These are phyloP conservation scores for Starmera quercuum DNA, from an alignment of 805 yeast species.

Conservation along the genomic window DNA sequence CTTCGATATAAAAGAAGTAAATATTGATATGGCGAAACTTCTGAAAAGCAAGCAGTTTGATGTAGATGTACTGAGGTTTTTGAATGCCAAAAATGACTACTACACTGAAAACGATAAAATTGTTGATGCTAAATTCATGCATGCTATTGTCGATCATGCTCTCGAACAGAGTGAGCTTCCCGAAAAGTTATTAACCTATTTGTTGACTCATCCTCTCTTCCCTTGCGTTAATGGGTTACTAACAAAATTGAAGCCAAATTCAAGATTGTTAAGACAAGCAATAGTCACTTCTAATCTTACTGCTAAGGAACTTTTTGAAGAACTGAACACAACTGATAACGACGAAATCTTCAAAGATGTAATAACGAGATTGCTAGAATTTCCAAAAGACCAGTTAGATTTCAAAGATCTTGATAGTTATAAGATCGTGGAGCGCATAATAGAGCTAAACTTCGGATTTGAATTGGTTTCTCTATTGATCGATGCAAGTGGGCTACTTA, in stretches of 20 bases:
- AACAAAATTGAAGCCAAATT: constrained; percentile 40
- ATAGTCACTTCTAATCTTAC: constrained; percentile 69
- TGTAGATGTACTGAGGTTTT: constrained; percentile 20
- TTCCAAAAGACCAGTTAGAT: constrained; percentile 36
- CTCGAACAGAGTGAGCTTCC: constrained; percentile 21
- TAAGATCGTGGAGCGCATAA: constrained; percentile 36
- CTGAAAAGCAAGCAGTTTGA: constrained; percentile 23
- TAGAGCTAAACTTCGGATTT: constrained; percentile 44
- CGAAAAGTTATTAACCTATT: constrained; percentile 55
- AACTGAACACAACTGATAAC: constrained; percentile 47
- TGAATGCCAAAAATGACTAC: constrained; percentile 34
- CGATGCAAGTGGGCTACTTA: constrained; percentile 68
- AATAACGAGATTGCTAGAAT: constrained; percentile 53
- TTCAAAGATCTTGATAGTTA: constrained; percentile 23
- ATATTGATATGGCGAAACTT: constrained; percentile 14
- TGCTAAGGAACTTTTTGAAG: constrained; percentile 53
- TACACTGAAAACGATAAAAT: constrained; percentile 61
- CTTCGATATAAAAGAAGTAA: constrained; percentile 14
- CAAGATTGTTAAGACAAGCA: constrained; percentile 73
- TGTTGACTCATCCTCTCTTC: constrained; percentile 82
- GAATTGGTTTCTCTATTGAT: constrained; percentile 55
- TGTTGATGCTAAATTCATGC: constrained; percentile 52
- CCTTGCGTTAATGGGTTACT: constrained; percentile 61
- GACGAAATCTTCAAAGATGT: constrained; percentile 64
- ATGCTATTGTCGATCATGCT: constrained; percentile 34